phyloP scores from a whole-genome alignment of 2,329 filamentous ascomycete species.

The Claviceps spartinae region DNA sequence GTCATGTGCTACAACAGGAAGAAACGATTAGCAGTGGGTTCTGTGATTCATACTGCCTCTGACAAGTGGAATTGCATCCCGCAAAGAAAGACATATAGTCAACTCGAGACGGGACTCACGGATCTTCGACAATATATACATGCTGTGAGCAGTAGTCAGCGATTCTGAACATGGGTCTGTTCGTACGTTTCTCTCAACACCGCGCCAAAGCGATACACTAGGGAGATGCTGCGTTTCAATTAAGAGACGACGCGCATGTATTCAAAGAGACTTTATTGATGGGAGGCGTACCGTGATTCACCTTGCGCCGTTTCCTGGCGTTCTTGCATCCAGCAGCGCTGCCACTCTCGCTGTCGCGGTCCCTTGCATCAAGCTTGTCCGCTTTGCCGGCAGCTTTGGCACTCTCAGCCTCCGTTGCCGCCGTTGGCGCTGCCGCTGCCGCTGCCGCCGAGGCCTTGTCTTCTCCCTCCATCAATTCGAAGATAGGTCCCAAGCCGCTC shows the following conservation, averaged over 20 bases:
- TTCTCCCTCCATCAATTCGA: conserved; percentile 17
- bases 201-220: not conserved
- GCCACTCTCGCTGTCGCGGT: not conserved
- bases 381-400: conserved; percentile 14
- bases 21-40: conserved; percentile 6
- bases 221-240: not conserved
- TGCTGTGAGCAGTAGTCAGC: conserved; percentile 31
- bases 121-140: conserved; percentile 84
- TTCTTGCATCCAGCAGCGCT: conserved; percentile 28
- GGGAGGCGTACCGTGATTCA: conserved; percentile 62
- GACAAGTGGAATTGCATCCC: not conserved
- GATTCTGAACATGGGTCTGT: not conserved
- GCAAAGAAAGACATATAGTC: not conserved
- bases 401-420: conserved; percentile 6
- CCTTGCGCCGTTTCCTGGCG: conserved; percentile 76
- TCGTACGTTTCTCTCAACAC: too few species aligned
- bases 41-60: not conserved
- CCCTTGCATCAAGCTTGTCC: conserved; percentile 7
- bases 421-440: not conserved
- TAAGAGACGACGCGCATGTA: not conserved
- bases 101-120: conserved; percentile 44
- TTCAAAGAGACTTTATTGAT: not conserved
- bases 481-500: conserved; percentile 17
- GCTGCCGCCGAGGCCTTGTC: conserved; percentile 12
- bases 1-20: conserved; percentile 61